A percentile compares a stretch with the other conserved stretches of the same genome.
These are phyloP conservation scores for Russula foetens DNA, from an alignment of 768 basidiomycete species.

Conservation along the genomic window DNA sequence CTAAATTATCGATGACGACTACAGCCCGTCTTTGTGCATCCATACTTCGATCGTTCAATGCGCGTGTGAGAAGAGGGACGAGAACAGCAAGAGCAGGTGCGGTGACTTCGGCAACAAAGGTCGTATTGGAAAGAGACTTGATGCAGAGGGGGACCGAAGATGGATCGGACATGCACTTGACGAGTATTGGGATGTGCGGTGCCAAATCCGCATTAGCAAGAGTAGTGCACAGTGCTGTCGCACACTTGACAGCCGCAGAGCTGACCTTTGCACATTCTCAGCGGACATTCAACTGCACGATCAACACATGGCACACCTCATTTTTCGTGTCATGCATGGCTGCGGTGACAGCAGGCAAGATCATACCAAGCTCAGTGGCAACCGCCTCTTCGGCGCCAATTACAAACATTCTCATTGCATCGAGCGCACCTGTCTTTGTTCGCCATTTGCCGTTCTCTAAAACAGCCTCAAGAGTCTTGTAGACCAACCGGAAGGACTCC, in stretches of 20 bases:
- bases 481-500: conserved; percentile 65
- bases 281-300: conserved; percentile 3
- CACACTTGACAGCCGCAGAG: conserved; percentile 79
- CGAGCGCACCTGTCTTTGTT: conserved; percentile 87
- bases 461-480: conserved; percentile 60
- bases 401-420: conserved; percentile 73
- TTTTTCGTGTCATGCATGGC: conserved; percentile 97
- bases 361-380: conserved; percentile 71
- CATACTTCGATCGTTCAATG: conserved; percentile 92
- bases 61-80: conserved; percentile 84
- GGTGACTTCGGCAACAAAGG: conserved; percentile 95
- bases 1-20: conserved; percentile 91
- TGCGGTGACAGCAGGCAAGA: conserved; percentile 78
- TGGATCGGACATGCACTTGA: conserved; percentile 92
- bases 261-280: conserved; percentile 51
- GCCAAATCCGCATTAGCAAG: conserved; percentile 89
- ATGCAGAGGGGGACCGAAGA: conserved; percentile 84
- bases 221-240: conserved; percentile 80
- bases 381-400: conserved; percentile 62
- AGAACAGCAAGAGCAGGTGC: conserved; percentile 95
- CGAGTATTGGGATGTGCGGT: conserved; percentile 81
- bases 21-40: conserved; percentile 93
- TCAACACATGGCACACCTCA: conserved; percentile 49
- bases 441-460: conserved; percentile 88
- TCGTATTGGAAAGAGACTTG: conserved; percentile 90